phyloP scores from a whole-genome alignment of 176 grass and related monocot species.

The Lolium perenne region DNA sequence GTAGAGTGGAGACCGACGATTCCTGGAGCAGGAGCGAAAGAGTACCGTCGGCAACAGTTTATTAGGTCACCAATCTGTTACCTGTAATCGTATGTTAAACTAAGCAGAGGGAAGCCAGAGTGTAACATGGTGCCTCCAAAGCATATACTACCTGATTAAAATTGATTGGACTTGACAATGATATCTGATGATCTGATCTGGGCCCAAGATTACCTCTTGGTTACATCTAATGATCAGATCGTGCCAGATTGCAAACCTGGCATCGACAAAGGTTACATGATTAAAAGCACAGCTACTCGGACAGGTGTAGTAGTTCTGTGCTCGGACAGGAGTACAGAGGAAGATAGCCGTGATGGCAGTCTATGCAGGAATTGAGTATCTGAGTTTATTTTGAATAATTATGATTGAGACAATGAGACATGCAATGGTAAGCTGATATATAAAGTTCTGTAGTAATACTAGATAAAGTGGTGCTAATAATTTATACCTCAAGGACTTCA shows the following conservation, averaged over 20 bases:
- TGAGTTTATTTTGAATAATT: too few relatives aligned
- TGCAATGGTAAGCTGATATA: too few relatives aligned
- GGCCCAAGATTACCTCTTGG: neutral
- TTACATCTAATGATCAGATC: conserved; percentile 27
- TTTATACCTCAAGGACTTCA: too few relatives aligned
- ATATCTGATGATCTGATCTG: conserved; percentile 1
- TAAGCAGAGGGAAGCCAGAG: neutral
- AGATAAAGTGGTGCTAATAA: too few relatives aligned
- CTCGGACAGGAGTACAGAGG: too few relatives aligned
- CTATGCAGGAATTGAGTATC: too few relatives aligned
- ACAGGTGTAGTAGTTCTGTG: neutral
- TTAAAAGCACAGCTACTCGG: neutral
- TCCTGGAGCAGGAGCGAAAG: neutral
- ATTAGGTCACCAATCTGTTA: conserved; percentile 17
- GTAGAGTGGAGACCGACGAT: neutral
- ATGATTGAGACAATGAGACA: too few relatives aligned
- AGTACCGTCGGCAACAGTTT: neutral
- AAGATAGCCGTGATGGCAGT: too few relatives aligned
- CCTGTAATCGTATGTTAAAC: neutral
- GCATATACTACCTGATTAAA: conserved; percentile 1
- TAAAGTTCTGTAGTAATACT: too few relatives aligned
- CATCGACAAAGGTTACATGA: neutral
- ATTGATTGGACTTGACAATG: conserved; percentile 23
- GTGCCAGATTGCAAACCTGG: conserved; percentile 10
- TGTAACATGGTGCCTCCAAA: conserved; percentile 34